A percentile compares a stretch with the other conserved stretches of the same genome.
Conservation (phyloP, 148 eudicot species). For the Hydrangea macrophylla region DNA sequence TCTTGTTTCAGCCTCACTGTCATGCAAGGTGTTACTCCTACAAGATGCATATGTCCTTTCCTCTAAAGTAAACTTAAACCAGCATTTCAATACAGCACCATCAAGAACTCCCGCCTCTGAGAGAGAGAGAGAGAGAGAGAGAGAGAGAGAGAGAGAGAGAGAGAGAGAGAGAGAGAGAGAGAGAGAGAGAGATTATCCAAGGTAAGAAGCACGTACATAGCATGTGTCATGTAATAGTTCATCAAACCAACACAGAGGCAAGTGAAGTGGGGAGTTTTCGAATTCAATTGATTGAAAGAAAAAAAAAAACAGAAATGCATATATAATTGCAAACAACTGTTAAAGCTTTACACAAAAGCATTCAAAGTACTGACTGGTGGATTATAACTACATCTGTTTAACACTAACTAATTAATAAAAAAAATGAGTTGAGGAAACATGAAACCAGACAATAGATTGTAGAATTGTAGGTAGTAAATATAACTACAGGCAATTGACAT, state of each 20-base stretch:
- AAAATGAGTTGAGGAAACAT: too few relatives aligned
- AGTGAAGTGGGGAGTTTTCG: constrained; percentile 8
- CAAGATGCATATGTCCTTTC: not conserved
- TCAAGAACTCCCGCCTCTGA: not conserved
- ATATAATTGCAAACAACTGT: too few relatives aligned
- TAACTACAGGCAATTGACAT: too few relatives aligned
- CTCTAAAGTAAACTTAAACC: not conserved
- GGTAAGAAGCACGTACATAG: not conserved
- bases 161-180: not conserved
- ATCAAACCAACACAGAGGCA: not conserved
- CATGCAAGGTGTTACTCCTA: not conserved
- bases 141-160: too few relatives aligned
- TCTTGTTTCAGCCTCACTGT: not conserved
- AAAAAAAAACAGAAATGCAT: not conserved
- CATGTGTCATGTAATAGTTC: not conserved
- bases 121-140: not conserved
- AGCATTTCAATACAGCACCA: constrained; percentile 9
- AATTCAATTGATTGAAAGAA: constrained; percentile 1
- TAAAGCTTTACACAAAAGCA: too few relatives aligned
- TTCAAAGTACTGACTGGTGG: too few relatives aligned
- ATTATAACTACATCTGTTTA: too few relatives aligned
- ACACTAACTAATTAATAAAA: too few relatives aligned
- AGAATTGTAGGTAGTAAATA: too few relatives aligned
- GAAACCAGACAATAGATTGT: too few relatives aligned
- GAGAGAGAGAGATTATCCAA: not conserved